These are phyloP conservation scores for Fusarium mexicanum DNA, from an alignment of 2,329 filamentous ascomycete genomes.

Conservation along the genomic window DNA sequence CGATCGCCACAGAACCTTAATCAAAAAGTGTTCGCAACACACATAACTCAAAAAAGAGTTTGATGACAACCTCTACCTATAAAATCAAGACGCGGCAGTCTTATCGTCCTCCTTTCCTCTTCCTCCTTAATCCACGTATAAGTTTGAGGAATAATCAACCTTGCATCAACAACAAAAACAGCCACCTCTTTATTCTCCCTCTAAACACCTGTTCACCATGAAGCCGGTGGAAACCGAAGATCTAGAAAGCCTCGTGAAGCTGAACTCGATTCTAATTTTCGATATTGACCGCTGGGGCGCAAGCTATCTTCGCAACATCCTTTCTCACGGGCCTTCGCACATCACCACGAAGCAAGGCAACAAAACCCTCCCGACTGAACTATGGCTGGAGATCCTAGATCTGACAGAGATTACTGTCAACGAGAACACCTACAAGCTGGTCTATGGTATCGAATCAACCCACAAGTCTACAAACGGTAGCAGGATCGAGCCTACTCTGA, in stretches of 20 bases:
- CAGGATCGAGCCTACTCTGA: accelerated
- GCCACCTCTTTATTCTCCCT: too few relatives aligned
- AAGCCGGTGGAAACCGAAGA: not conserved
- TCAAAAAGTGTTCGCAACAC: not conserved
- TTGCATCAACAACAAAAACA: not conserved
- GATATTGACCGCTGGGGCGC: not conserved
- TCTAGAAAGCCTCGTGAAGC: accelerated
- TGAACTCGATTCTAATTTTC: not conserved
- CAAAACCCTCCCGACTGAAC: not conserved
- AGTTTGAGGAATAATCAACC: not conserved
- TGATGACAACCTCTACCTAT: not conserved
- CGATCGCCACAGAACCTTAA: not conserved
- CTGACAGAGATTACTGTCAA: too few relatives aligned
- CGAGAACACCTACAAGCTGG: accelerated
- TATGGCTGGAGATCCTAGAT: not conserved
- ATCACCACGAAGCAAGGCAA: not conserved
- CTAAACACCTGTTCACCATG: too few relatives aligned
- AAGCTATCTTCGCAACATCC: not conserved
- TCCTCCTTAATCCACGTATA: too few relatives aligned
- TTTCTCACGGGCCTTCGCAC: accelerated
- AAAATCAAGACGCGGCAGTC: not conserved
- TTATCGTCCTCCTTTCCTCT: too few relatives aligned
- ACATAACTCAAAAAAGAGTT: not conserved
- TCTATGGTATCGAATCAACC: not conserved
- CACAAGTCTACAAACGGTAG: accelerated